A percentile compares a stretch with the other conserved stretches of the same genome.
phyloP scores from a whole-genome alignment of 192 early-diverging fungal genomes.

The Pecoramyces ruminantium region DNA sequence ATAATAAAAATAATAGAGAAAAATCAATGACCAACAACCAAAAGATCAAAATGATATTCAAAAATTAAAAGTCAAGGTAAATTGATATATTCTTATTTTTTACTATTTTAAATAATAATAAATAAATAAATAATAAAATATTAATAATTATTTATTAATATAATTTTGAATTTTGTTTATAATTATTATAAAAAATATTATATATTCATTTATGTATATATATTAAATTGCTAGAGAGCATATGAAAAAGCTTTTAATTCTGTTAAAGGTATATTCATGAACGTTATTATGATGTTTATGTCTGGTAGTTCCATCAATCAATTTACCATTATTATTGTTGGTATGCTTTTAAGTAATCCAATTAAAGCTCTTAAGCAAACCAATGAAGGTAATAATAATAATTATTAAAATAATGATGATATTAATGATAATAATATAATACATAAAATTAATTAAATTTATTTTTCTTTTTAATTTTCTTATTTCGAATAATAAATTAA shows the following conservation, averaged over 20 bases:
- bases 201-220: too few species aligned
- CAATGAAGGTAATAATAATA: conserved; percentile 28
- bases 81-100: neutral
- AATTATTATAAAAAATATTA: too few species aligned
- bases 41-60: neutral
- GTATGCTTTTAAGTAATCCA: conserved; percentile 85
- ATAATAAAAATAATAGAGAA: neutral
- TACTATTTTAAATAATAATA: too few species aligned
- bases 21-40: neutral
- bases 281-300: conserved; percentile 98
- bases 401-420: neutral
- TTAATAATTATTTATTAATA: too few species aligned
- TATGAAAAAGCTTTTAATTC: neutral
- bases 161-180: too few species aligned
- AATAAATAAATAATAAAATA: too few species aligned
- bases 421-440: too few species aligned
- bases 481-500: too few species aligned
- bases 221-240: neutral
- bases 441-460: too few species aligned
- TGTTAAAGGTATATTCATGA: conserved; percentile 1
- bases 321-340: conserved; percentile 86
- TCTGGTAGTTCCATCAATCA: conserved; percentile 90
- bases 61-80: neutral
- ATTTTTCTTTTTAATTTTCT: too few species aligned
- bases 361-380: conserved; percentile 55